phyloP scores from a whole-genome alignment of 2,329 filamentous ascomycete genomes.

The Fusarium lateritium region DNA sequence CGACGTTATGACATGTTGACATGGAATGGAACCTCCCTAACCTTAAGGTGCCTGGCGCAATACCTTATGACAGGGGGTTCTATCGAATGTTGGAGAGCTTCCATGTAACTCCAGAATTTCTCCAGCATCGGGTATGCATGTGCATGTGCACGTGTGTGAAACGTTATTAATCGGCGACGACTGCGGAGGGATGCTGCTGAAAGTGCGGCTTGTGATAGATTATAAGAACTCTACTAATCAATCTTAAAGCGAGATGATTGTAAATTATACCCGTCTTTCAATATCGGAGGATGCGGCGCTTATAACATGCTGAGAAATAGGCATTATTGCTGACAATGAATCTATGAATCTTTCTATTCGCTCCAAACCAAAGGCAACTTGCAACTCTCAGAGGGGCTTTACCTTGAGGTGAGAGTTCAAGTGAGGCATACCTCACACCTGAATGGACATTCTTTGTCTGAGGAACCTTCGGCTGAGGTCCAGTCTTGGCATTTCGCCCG shows the following conservation, averaged over 20 bases:
- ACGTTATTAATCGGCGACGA: constrained; percentile 12
- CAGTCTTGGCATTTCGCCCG: constrained; percentile 32
- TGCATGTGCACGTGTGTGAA: constrained; percentile 30
- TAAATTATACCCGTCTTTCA: too few relatives aligned
- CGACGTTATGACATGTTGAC: constrained; percentile 3
- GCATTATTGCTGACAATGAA: too few relatives aligned
- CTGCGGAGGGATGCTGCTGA: constrained; percentile 7
- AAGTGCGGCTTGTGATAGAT: constrained; percentile 9
- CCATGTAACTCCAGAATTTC: constrained; percentile 25
- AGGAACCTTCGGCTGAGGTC: constrained; percentile 22
- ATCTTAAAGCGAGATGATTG: constrained; percentile 3
- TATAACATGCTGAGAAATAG: too few relatives aligned
- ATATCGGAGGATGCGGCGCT: too few relatives aligned
- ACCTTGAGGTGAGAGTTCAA: background rate
- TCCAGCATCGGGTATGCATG: constrained; percentile 24
- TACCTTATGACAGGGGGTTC: constrained; percentile 22
- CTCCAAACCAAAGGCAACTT: background rate
- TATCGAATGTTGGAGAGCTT: constrained; percentile 22
- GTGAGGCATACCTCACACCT: constrained; percentile 8
- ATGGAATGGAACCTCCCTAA: constrained; percentile 8
- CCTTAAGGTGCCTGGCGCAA: constrained; percentile 9
- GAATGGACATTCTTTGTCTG: constrained; percentile 6
- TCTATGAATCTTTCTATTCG: background rate
- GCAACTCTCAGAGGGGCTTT: background rate
- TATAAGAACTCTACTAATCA: constrained; percentile 2